Evolutionary conservation across 495 filamentous ascomycete species (phyloP).

Genomic region (Umbilicaria muhlenbergii): DNA sequence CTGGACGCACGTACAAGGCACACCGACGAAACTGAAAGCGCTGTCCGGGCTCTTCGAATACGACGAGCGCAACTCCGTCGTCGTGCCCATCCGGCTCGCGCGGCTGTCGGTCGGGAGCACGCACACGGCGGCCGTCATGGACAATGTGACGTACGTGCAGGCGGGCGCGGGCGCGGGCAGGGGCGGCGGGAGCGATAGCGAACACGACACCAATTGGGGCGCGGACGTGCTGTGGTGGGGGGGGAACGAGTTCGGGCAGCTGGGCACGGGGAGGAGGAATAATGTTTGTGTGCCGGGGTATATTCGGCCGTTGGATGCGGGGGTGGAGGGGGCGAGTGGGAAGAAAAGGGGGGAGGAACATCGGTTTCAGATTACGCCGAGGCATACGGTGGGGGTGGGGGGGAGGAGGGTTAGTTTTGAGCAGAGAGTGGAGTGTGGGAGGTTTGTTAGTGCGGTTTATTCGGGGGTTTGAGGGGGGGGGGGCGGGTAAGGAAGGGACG

Average conservation of each 20-base stretch:
- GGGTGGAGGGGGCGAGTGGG: conserved; percentile 27
- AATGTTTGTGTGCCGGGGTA: conserved; percentile 60
- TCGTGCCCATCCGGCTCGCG: conserved; percentile 63
- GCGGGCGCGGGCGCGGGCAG: conserved; percentile 28
- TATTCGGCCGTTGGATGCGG: conserved; percentile 54
- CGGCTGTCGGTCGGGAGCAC: conserved; percentile 58
- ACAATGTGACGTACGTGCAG: conserved; percentile 52
- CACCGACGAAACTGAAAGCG: conserved; percentile 66
- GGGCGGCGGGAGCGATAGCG: conserved; percentile 40
- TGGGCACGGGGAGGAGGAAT: conserved; percentile 79
- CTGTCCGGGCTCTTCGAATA: conserved; percentile 74
- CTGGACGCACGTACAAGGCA: conserved; percentile 77
- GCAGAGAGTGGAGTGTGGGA: conserved; percentile 80
- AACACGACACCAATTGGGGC: conserved; percentile 63
- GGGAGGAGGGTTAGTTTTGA: conserved; percentile 57
- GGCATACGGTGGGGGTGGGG: conserved; percentile 46
- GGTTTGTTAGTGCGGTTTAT: conserved; percentile 73
- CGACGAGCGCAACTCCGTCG: conserved; percentile 49
- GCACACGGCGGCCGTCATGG: conserved; percentile 66
- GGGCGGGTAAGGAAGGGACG: neutral
- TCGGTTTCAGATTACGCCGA: conserved; percentile 75
- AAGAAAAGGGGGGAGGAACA: conserved; percentile 43
- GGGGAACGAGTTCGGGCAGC: conserved; percentile 82
- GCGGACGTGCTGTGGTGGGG: conserved; percentile 86
- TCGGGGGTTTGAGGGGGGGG: conserved; percentile 18